Base-by-base conservation (phyloP, 495 filamentous ascomycete genomes). In the Cladorrhinum samala region DNA sequence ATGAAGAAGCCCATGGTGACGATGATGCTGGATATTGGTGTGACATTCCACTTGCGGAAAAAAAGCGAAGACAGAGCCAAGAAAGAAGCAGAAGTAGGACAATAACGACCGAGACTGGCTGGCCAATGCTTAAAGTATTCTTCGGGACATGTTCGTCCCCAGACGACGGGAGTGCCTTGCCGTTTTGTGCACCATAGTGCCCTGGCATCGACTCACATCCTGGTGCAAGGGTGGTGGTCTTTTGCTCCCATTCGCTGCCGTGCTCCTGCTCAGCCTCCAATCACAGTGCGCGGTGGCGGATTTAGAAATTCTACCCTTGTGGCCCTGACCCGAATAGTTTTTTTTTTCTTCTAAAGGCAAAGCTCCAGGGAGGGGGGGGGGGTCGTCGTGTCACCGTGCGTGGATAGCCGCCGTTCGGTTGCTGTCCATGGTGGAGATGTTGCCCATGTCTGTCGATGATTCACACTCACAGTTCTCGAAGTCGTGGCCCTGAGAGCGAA, bases 1-100 rank as follows among this genome's bases (percentile, higher is more conserved):
- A 60, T 59, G 49, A 77, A 76, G 62, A 76, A 69, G 20, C 70
- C 70, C 75, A 77, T 77, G 54, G 44, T 56, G 58, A 55, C 43
- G 54, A 18, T 18, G 36, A 33, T 9, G 47, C 14, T 18, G 43
- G 25, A 19, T 49, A 42, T n/a, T 9, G 20, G 20, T 48, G 36
- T 5, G 5, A 6, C 27, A 33, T 33, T 33, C 27, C 27, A 33
- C 27, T 33, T 5, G 11, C 6, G 27, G 27, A 5, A 33, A 33
- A 33, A 36, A 48, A 47, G 36, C 43, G 36, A 0, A 9, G 23
- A n/a, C 16, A 27, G 25, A 27, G 25, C 13, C 47, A n/a, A 40
- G 24, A 41, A 46, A 45, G 41, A 36, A 8, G 17, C 38, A 16
- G 24, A 53, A 50, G n/a, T 19, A 50, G 33, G 24, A 50, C 42